phyloP scores from a whole-genome alignment of 768 basidiomycete genomes.

The Boletus subcaerulescens region DNA sequence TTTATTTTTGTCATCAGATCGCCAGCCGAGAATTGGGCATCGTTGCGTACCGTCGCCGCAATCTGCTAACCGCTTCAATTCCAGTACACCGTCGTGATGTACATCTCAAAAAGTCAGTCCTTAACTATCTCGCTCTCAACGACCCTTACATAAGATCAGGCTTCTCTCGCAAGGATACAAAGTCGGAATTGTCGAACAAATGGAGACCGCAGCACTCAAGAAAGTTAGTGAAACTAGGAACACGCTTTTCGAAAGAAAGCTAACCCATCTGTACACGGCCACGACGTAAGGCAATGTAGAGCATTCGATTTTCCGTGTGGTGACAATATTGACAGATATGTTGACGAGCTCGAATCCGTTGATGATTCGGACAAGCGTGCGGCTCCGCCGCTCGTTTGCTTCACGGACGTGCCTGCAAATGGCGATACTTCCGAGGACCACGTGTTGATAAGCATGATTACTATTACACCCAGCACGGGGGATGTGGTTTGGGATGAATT shows the following conservation, averaged over 20 bases:
- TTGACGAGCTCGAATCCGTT: constrained; percentile 72
- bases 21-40: constrained; percentile 79
- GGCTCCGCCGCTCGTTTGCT: constrained; percentile 68
- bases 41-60: constrained; percentile 65
- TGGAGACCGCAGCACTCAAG: constrained; percentile 87
- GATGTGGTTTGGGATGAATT: constrained; percentile 95
- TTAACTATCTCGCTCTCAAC: neutral
- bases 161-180: constrained; percentile 76
- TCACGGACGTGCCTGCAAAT: constrained; percentile 50
- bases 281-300: constrained; percentile 60
- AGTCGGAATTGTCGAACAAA: constrained; percentile 81
- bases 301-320: neutral
- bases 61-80: constrained; percentile 73
- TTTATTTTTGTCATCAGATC: constrained; percentile 41
- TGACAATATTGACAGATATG: constrained; percentile 52
- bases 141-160: constrained; percentile 33
- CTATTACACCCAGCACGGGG: constrained; percentile 83
- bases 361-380: constrained; percentile 57
- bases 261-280: constrained; percentile 81
- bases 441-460: constrained; percentile 66
- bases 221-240: constrained; percentile 75
- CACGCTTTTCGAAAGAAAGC: constrained; percentile 65
- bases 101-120: constrained; percentile 68
- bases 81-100: constrained; percentile 66
- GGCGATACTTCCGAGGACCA: constrained; percentile 22